Evolutionary conservation across 805 yeast species (phyloP).

Genomic region (Schizosaccharomyces cryophilus): DNA sequence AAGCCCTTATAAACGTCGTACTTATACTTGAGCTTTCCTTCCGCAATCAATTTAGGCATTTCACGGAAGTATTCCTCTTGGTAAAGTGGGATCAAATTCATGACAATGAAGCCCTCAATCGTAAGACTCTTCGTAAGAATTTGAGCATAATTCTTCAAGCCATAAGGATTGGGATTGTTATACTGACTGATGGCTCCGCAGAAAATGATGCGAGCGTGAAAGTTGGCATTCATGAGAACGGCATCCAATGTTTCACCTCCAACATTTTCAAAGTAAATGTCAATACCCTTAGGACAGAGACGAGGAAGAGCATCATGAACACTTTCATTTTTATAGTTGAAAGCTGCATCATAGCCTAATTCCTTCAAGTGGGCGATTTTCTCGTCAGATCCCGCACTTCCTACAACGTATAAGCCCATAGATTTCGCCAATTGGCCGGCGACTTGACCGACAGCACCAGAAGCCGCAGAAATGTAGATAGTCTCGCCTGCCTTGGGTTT

Average conservation of each 20-base stretch:
- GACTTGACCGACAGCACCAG: constrained; percentile 49
- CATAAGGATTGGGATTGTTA: constrained; percentile 18
- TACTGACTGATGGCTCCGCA: constrained; percentile 42
- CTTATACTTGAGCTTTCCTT: constrained; percentile 6
- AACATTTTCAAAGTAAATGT: constrained; percentile 32
- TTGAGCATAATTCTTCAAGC: constrained; percentile 19
- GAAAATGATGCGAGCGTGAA: constrained; percentile 23
- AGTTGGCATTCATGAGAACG: constrained; percentile 16
- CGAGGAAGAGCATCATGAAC: constrained; percentile 14
- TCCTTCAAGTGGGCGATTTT: constrained; percentile 29
- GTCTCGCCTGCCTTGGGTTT: constrained; percentile 18
- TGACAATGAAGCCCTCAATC: constrained; percentile 25
- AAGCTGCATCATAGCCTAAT: constrained; percentile 27
- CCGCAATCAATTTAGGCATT: constrained; percentile 3
- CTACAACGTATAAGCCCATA: constrained; percentile 32
- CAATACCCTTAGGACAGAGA: constrained; percentile 25
- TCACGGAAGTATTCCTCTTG: constrained; percentile 8
- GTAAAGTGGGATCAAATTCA: constrained; percentile 18
- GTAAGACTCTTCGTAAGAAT: constrained; percentile 28
- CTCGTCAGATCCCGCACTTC: constrained; percentile 34
- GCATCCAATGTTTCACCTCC: constrained; percentile 34
- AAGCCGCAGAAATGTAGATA: constrained; percentile 36
- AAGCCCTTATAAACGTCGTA: constrained; percentile 8
- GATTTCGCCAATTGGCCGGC: constrained; percentile 33
- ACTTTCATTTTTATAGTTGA: constrained; percentile 26